Evolutionary conservation across 371 early-diverging fungal species (phyloP).

Genomic region (Catenaria anguillulae): DNA sequence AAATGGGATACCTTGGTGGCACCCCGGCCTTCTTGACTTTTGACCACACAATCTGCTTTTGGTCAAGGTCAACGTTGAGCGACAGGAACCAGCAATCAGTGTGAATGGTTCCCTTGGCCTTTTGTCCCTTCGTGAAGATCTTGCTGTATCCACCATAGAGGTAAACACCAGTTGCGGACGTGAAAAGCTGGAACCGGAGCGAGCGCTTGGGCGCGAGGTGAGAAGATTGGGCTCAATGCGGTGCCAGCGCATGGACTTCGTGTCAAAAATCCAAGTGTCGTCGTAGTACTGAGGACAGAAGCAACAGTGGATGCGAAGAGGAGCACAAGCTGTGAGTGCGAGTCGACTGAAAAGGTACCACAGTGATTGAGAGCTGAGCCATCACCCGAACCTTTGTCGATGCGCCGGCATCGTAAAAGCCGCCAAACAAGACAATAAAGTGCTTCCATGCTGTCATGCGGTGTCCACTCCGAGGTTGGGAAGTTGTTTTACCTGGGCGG

Average conservation of each 20-base stretch:
- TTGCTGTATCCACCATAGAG: conserved; percentile 50
- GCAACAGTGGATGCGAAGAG: no score
- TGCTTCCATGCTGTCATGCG: conserved; percentile 42
- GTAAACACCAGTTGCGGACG: conserved; percentile 25
- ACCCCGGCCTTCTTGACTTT: conserved; percentile 29
- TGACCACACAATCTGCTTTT: conserved; percentile 37
- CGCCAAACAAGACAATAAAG: conserved; percentile 26
- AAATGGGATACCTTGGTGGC: no score
- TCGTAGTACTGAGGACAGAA: no score
- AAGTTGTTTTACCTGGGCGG: conserved; percentile 19
- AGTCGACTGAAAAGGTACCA: no score
- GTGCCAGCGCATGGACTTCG: conserved; percentile 20
- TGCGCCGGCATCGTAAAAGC: conserved; percentile 42
- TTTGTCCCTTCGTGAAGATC: conserved; percentile 34
- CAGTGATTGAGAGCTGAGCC: background rate
- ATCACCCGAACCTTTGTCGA: conserved; percentile 20
- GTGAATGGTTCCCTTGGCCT: conserved; percentile 31
- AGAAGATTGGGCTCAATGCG: conserved; percentile 35
- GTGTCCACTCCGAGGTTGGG: conserved; percentile 24
- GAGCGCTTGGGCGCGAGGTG: conserved; percentile 26
- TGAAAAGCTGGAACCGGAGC: conserved; percentile 40
- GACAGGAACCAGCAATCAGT: conserved; percentile 43
- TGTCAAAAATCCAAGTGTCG: no score
- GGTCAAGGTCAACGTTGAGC: conserved; percentile 35
- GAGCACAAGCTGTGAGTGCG: no score